phyloP scores from a whole-genome alignment of 1,284 basidiomycete genomes.

The Irpex lacteus region DNA sequence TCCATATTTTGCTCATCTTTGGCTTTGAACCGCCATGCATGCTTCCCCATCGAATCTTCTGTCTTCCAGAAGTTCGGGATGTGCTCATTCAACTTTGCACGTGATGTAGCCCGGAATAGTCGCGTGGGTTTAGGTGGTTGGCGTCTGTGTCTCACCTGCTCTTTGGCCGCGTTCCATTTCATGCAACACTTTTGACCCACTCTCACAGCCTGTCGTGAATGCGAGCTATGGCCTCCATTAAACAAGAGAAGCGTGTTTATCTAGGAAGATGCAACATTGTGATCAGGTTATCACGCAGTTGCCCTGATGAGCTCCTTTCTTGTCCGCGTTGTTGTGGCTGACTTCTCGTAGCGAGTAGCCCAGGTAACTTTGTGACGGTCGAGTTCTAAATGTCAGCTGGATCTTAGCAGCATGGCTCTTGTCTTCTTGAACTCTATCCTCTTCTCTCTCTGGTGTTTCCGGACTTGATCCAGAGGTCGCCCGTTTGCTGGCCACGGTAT shows the following conservation, averaged over 20 bases:
- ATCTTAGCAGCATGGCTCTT: slow-evolving; percentile 6
- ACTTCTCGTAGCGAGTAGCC: neutral
- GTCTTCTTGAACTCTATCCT: slow-evolving; percentile 9
- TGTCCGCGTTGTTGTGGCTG: neutral
- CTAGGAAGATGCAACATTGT: neutral
- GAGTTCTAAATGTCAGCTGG: slow-evolving; percentile 15
- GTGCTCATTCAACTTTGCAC: neutral
- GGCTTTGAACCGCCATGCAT: neutral
- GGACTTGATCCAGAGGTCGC: slow-evolving; percentile 3
- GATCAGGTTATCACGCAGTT: neutral
- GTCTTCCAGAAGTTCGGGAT: neutral
- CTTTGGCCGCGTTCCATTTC: neutral
- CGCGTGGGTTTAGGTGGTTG: neutral
- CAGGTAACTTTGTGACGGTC: neutral
- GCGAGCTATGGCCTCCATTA: neutral
- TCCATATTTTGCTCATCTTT: neutral
- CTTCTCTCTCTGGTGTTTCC: slow-evolving; percentile 1
- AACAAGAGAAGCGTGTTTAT: neutral
- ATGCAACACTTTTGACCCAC: neutral
- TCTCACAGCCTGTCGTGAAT: neutral
- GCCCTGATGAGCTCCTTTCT: neutral
- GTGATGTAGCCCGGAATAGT: neutral
- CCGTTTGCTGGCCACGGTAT: neutral
- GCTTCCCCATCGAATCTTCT: neutral
- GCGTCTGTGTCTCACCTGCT: slow-evolving; percentile 17